Conservation (phyloP, 805 yeast species). For the Dipodascus albidus region DNA sequence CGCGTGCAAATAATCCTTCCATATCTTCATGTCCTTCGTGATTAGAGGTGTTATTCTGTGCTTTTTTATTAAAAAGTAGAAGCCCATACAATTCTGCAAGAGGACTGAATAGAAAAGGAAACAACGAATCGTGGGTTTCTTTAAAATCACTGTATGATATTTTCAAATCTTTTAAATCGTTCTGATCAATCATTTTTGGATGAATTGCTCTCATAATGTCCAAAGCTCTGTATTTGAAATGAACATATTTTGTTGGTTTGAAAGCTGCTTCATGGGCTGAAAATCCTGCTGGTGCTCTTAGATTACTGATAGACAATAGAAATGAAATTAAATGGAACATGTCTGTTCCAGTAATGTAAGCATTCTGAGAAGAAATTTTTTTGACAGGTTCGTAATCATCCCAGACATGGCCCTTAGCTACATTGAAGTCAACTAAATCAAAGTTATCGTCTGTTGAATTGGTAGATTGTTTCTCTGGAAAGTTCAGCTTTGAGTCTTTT, state of each 20-base stretch:
- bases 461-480: constrained; percentile 32
- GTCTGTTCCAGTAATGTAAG: constrained; percentile 30
- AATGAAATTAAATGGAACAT: constrained; percentile 38
- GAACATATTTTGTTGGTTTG: constrained; percentile 27
- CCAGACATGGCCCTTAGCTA: background rate
- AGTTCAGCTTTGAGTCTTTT: constrained; percentile 22
- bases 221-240: constrained; percentile 35
- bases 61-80: constrained; percentile 17
- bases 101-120: constrained; percentile 24
- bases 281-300: constrained; percentile 28
- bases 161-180: constrained; percentile 9
- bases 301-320: constrained; percentile 33
- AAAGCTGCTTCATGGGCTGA: constrained; percentile 18
- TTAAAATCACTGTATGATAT: constrained; percentile 8
- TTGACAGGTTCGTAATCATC: background rate
- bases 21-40: constrained; percentile 5
- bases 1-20: constrained; percentile 5
- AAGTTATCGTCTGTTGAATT: constrained; percentile 36
- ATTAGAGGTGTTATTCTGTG: constrained; percentile 8
- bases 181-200: constrained; percentile 17
- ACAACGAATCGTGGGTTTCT: constrained; percentile 10
- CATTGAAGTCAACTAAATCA: constrained; percentile 13
- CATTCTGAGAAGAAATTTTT: background rate
- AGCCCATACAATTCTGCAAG: constrained; percentile 34
- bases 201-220: constrained; percentile 41